Evolutionary conservation across 2,329 filamentous ascomycete species (phyloP).

Genomic region (Trichoderma atroviride): DNA sequence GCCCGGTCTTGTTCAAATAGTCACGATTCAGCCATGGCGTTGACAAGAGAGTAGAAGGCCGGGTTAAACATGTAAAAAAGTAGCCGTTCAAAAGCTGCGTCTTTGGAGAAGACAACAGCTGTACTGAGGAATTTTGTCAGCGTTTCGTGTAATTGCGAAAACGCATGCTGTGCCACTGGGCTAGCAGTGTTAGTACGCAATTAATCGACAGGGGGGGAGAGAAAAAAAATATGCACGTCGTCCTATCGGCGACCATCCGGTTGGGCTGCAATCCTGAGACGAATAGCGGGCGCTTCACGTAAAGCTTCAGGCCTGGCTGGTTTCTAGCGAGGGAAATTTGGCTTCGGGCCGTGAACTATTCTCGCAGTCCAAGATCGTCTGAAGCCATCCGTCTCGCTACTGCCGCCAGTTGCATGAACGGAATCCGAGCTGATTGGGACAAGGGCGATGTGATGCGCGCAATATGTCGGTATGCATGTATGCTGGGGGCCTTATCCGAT

Average conservation of each 20-base stretch:
- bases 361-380: neutral
- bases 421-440: neutral
- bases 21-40: neutral
- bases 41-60: neutral
- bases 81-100: neutral
- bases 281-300: neutral
- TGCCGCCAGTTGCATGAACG: neutral
- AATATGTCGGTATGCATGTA: neutral
- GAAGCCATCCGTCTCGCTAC: neutral
- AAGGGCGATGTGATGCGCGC: neutral
- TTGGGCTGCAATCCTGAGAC: slow-evolving; percentile 22
- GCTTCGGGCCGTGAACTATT: slow-evolving; percentile 4
- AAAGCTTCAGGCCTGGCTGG: neutral
- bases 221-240: neutral
- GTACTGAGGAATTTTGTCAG: neutral
- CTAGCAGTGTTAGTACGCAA: neutral
- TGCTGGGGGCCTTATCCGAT: neutral
- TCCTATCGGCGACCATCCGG: neutral
- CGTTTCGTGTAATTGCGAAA: neutral
- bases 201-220: neutral
- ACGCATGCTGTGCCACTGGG: slow-evolving; percentile 2
- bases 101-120: neutral
- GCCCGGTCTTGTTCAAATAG: neutral
- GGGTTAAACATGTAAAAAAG: too few relatives aligned
- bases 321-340: neutral